Evolutionary conservation across 2,329 filamentous ascomycete genomes (phyloP), one percentile per base, ranked within the genome.

Genomic region (Xylaria hypoxylon): DNA sequence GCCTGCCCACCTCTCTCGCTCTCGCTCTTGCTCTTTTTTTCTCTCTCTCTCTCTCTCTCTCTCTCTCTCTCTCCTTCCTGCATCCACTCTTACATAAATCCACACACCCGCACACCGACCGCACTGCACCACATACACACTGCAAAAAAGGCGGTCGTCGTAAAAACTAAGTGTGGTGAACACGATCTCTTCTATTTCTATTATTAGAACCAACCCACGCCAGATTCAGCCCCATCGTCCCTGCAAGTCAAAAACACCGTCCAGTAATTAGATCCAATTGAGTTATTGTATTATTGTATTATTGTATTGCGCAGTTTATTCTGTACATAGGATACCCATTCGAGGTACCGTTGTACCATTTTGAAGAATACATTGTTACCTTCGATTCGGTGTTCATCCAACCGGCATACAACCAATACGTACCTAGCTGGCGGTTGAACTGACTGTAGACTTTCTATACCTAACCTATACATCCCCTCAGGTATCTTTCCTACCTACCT

Each of bases 151-250:
- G 52, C 52, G 52, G 52, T 55, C 35, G 35, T 55, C 52, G 22
- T 55, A 62, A 52, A 59, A 50, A 55, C 44, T 40, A 56, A 68
- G 62, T 58, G 35, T 57, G 56, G 75, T 79, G 78, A 81, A 80
- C 81, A 82, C 79, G 78, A 81, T 80, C 78, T 74, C 73, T 71
- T 81, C 82, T 84, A 84, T 83, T 71, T 81, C 82, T 84, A 84
- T 83, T 82, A 82, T 84, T 84, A 84, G 82, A 80, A 84, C 75
- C 81, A 80, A 78, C 68, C 79, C 78, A 80, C 80, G 78, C 80
- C 80, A 82, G 80, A 81, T 83, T 80, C 81, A 83, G 81, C 82
- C 82, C 81, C 82, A 82, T 79, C 74, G 75, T 74, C 76, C 75
- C 78, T 71, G 77, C 77, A 79, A 74, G 73, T 75, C 72, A 74